Evolutionary conservation across 306 rosid species (phyloP).

Genomic region (Amphicarpaea edgeworthii): DNA sequence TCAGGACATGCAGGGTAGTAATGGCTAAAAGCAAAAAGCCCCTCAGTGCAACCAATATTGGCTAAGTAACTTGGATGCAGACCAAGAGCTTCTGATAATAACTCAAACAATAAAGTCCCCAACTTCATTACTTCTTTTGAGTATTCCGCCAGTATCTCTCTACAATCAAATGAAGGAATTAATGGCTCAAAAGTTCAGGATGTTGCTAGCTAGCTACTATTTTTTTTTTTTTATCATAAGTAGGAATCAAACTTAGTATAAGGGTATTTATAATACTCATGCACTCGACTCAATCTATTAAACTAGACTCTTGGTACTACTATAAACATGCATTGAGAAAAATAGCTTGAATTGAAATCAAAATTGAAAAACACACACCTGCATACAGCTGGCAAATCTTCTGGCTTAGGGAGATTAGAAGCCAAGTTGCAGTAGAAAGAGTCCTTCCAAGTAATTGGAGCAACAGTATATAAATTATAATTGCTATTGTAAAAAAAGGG

Average conservation of each 20-base stretch:
- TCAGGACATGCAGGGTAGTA: conserved; percentile 53
- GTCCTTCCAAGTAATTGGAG: conserved; percentile 59
- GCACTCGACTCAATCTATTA: too few relatives aligned
- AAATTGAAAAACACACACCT: conserved; percentile 47
- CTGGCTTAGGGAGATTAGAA: conserved; percentile 54
- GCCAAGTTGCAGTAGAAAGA: conserved; percentile 22
- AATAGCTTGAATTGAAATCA: background rate
- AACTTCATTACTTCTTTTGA: conserved; percentile 47
- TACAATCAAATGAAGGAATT: conserved; percentile 4
- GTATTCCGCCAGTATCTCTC: conserved; percentile 51
- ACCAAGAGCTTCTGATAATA: conserved; percentile 55
- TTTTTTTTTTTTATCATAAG: too few relatives aligned
- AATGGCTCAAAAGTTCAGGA: too few relatives aligned
- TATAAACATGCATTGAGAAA: background rate
- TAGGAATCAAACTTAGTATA: too few relatives aligned
- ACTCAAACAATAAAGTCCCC: conserved; percentile 42
- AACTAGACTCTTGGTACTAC: too few relatives aligned
- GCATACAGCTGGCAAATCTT: conserved; percentile 57
- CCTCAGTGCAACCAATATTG: conserved; percentile 49
- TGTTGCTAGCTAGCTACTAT: too few relatives aligned
- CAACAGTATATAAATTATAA: conserved; percentile 41
- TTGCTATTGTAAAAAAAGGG: conserved; percentile 45
- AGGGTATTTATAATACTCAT: too few relatives aligned
- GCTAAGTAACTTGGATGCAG: conserved; percentile 39
- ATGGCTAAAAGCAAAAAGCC: conserved; percentile 37